phyloP scores from a whole-genome alignment of 208 protist genomes.

The Trypanosoma conorhini region DNA sequence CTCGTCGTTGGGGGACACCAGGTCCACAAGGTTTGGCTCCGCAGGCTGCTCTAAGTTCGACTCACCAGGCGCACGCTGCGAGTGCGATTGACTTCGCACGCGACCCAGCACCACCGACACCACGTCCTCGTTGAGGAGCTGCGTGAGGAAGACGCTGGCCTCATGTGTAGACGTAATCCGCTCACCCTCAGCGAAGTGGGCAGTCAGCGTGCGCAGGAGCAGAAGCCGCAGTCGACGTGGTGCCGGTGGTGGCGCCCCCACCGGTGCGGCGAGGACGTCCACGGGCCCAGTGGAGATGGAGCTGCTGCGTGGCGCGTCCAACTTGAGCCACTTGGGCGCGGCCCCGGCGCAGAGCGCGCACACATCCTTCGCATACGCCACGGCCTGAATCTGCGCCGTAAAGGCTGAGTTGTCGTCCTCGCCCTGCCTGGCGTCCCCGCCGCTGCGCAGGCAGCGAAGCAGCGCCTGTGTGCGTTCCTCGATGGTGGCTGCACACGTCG shows the following conservation, averaged over 20 bases:
- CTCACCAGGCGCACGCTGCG: not conserved
- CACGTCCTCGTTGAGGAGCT: constrained; percentile 48
- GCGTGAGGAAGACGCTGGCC: constrained; percentile 34
- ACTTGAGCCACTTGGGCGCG: constrained; percentile 35
- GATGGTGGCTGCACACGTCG: constrained; percentile 63
- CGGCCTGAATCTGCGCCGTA: constrained; percentile 49
- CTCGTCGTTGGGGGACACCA: constrained; percentile 12
- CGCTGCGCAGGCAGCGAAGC: constrained; percentile 28
- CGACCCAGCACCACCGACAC: constrained; percentile 29
- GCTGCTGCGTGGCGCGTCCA: constrained; percentile 2
- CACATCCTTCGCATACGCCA: constrained; percentile 68
- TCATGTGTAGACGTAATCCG: constrained; percentile 11
- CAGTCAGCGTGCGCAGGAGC: constrained; percentile 34
- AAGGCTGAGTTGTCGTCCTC: constrained; percentile 25
- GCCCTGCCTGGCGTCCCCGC: not conserved
- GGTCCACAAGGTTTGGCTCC: constrained; percentile 25
- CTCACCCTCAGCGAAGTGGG: constrained; percentile 32
- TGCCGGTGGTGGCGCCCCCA: not conserved
- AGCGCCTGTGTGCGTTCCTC: constrained; percentile 51
- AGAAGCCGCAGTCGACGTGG: constrained; percentile 40
- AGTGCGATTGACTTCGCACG: not conserved
- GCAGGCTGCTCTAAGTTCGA: not conserved
- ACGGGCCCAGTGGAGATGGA: constrained; percentile 12
- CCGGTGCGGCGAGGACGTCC: not conserved
- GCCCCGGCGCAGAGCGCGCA: constrained; percentile 35